These are phyloP conservation scores for Lichtheimia hyalospora DNA, from an alignment of 371 early-diverging fungal genomes.

Conservation along the genomic window DNA sequence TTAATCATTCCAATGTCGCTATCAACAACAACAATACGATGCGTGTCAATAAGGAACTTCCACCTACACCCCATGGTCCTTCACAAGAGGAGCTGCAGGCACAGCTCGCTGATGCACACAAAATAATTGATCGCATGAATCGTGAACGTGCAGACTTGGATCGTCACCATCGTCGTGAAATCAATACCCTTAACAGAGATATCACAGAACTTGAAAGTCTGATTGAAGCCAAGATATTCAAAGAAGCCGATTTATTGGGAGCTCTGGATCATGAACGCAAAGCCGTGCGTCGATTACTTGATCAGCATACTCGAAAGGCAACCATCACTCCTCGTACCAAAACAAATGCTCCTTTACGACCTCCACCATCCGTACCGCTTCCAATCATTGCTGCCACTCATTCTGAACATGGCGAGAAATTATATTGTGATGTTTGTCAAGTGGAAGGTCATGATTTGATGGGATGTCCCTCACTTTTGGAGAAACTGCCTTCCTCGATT, in stretches of 20 bases:
- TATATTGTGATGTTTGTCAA: conserved; percentile 65
- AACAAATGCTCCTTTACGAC: too few relatives aligned
- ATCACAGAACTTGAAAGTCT: conserved; percentile 58
- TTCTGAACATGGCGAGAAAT: conserved; percentile 8
- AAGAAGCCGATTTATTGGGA: conserved; percentile 63
- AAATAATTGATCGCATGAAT: not conserved
- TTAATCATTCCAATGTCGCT: conserved; percentile 41
- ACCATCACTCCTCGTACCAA: too few relatives aligned
- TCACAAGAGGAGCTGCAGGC: conserved; percentile 13
- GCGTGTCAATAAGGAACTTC: not conserved
- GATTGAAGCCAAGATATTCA: conserved; percentile 68
- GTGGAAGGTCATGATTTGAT: conserved; percentile 56
- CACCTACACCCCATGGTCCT: not conserved
- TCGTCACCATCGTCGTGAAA: conserved; percentile 54
- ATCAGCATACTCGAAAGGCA: not conserved
- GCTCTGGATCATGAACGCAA: conserved; percentile 40
- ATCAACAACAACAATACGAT: conserved; percentile 24
- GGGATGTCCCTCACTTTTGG: conserved; percentile 38
- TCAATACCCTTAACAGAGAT: conserved; percentile 56
- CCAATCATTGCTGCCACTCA: not conserved
- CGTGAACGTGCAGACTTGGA: conserved; percentile 16
- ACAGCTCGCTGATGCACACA: conserved; percentile 2
- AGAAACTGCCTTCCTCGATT: not conserved
- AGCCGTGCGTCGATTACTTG: conserved; percentile 38
- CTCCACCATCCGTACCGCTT: too few relatives aligned